Percentiles rank a stretch among this genome's conserved stretches.
These are phyloP conservation scores for Lactarius hatsudake DNA, from an alignment of 768 basidiomycete species.

Conservation along the genomic window DNA sequence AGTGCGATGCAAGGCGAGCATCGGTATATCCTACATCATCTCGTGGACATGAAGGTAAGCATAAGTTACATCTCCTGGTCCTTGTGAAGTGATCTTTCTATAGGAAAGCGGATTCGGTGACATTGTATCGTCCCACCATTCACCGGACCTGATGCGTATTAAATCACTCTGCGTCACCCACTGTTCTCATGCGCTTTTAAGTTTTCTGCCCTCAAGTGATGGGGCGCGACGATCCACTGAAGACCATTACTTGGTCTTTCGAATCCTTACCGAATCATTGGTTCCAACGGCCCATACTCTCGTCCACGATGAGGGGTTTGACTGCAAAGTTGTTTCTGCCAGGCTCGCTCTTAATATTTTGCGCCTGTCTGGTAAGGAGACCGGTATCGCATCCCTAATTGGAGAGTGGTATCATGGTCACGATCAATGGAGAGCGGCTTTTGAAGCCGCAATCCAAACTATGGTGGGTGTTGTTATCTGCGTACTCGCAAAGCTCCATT, in stretches of 20 bases:
- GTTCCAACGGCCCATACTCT: slow-evolving; percentile 49
- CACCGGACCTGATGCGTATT: slow-evolving; percentile 47
- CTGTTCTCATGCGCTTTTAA: slow-evolving; percentile 37
- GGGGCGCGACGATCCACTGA: slow-evolving; percentile 18
- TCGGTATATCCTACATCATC: slow-evolving; percentile 4
- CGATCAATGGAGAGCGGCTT: slow-evolving; percentile 18
- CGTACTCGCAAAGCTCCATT: neutral
- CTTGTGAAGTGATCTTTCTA: neutral
- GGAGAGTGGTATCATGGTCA: slow-evolving; percentile 35
- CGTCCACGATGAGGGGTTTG: slow-evolving; percentile 32
- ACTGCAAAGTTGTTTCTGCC: slow-evolving; percentile 41
- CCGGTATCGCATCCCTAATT: slow-evolving; percentile 27
- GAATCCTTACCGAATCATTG: slow-evolving; percentile 44
- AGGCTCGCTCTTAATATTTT: slow-evolving; percentile 45
- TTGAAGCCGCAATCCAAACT: slow-evolving; percentile 24
- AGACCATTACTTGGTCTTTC: slow-evolving; percentile 37
- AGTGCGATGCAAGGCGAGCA: slow-evolving; percentile 37
- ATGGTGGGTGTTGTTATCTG: slow-evolving; percentile 4
- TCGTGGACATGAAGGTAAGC: slow-evolving; percentile 4
- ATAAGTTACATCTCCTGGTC: neutral
- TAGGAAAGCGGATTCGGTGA: slow-evolving; percentile 22
- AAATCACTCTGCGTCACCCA: slow-evolving; percentile 46
- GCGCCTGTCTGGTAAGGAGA: slow-evolving; percentile 24
- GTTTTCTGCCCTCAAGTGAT: slow-evolving; percentile 33
- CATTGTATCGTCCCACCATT: slow-evolving; percentile 33